Conservation (phyloP, 2,329 filamentous ascomycete genomes). For the Aspergillus udagawae region DNA sequence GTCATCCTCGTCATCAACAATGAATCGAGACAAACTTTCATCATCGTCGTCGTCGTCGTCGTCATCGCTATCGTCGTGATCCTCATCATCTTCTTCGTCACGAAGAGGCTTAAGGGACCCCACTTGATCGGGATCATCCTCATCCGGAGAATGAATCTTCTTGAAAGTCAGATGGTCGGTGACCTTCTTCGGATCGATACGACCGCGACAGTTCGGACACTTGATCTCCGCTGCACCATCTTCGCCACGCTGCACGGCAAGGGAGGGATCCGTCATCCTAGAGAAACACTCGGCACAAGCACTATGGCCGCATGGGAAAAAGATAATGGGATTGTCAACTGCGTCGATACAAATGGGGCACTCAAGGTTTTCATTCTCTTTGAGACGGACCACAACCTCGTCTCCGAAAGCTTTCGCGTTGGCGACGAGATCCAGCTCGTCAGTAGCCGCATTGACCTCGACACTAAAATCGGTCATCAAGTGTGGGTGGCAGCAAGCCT, state of each 20-base stretch:
- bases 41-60: conserved; percentile 37
- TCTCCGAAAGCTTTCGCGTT: conserved; percentile 59
- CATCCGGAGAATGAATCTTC: conserved; percentile 63
- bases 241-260: conserved; percentile 56
- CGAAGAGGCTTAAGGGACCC: neutral
- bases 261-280: conserved; percentile 60
- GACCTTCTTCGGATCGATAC: conserved; percentile 63
- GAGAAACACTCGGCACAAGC: conserved; percentile 74
- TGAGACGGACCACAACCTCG: conserved; percentile 65
- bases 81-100: conserved; percentile 27
- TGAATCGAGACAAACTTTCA: conserved; percentile 17
- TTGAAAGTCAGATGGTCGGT: conserved; percentile 73
- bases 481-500: conserved; percentile 75
- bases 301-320: conserved; percentile 79
- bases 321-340: conserved; percentile 69
- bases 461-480: conserved; percentile 64
- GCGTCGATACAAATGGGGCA: conserved; percentile 81
- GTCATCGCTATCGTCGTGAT: conserved; percentile 31
- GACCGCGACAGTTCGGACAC: conserved; percentile 73
- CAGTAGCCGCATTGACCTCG: conserved; percentile 44
- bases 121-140: conserved; percentile 25
- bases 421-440: conserved; percentile 54
- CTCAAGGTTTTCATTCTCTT: conserved; percentile 60
- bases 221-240: conserved; percentile 52
- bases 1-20: conserved; percentile 28